phyloP scores from a whole-genome alignment of 805 yeast genomes.

The Lipomyces oligophaga region DNA sequence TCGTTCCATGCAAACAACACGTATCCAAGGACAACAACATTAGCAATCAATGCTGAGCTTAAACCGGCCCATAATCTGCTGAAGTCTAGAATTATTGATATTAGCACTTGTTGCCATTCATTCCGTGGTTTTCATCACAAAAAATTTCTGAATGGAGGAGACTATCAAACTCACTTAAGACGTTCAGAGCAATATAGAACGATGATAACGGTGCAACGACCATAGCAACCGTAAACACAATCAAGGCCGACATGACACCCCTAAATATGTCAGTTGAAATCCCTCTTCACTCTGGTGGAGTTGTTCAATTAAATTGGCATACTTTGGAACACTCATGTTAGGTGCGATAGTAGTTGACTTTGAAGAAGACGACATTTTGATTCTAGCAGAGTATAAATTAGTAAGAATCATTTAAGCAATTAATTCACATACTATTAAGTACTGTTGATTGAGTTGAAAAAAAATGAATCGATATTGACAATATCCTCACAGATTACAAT shows the following conservation, averaged over 20 bases:
- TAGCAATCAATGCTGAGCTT: conserved; percentile 67
- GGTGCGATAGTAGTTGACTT: conserved; percentile 12
- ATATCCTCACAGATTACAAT: no score
- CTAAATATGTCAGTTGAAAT: conserved; percentile 3
- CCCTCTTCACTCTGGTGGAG: conserved; percentile 6
- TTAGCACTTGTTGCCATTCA: background rate
- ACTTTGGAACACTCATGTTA: no score
- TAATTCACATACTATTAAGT: no score
- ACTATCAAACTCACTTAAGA: conserved; percentile 29
- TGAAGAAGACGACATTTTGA: conserved; percentile 9
- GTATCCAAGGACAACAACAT: conserved; percentile 62
- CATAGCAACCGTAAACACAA: conserved; percentile 69
- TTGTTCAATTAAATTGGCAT: no score
- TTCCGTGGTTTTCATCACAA: background rate
- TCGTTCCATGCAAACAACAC: conserved; percentile 69
- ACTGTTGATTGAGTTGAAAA: no score
- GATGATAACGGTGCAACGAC: conserved; percentile 56
- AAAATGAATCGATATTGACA: no score
- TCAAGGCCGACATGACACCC: conserved; percentile 44
- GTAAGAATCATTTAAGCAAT: background rate
- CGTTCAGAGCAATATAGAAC: conserved; percentile 48
- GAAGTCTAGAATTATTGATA: conserved; percentile 10
- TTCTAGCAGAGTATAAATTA: no score
- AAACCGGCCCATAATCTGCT: conserved; percentile 53
- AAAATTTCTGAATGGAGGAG: background rate